A percentile compares a stretch with the other conserved stretches of the same genome.
phyloP scores from a whole-genome alignment of 371 early-diverging fungal genomes.

The Haplosporangium sp. region DNA sequence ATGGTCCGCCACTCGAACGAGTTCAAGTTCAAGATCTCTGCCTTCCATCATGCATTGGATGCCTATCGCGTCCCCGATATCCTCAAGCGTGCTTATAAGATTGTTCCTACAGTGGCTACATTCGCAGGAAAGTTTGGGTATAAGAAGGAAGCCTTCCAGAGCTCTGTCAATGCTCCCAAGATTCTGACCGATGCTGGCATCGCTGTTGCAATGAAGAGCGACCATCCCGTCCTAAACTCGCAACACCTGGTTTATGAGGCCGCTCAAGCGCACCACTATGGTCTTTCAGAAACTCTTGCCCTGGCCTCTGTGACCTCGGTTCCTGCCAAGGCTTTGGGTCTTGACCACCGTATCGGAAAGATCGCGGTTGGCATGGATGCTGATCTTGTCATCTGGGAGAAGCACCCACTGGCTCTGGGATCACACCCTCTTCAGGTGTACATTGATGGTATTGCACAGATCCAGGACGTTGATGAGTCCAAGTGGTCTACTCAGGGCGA shows the following conservation, averaged over 20 bases:
- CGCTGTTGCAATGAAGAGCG: constrained; percentile 83
- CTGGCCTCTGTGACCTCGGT: constrained; percentile 78
- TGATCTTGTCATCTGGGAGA: constrained; percentile 81
- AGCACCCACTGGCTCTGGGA: constrained; percentile 78
- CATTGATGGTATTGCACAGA: constrained; percentile 77
- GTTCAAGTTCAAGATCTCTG: constrained; percentile 78
- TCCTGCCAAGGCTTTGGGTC: constrained; percentile 78
- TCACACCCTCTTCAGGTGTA: constrained; percentile 83
- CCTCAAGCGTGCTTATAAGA: constrained; percentile 67
- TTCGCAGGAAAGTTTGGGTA: constrained; percentile 80
- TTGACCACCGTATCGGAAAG: constrained; percentile 78
- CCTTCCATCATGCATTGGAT: constrained; percentile 87
- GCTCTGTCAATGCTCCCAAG: constrained; percentile 72
- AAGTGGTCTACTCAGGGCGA: constrained; percentile 23
- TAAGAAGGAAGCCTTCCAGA: constrained; percentile 82
- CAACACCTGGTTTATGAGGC: constrained; percentile 82
- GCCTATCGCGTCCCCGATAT: constrained; percentile 79
- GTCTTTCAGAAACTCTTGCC: constrained; percentile 71
- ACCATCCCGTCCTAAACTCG: constrained; percentile 86
- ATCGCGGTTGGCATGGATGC: constrained; percentile 82
- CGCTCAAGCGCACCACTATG: constrained; percentile 82
- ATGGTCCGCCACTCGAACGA: constrained; percentile 80
- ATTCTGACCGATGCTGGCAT: constrained; percentile 78
- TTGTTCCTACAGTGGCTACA: constrained; percentile 75
- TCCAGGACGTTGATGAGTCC: constrained; percentile 32